Percentiles rank a stretch among this genome's conserved stretches.
phyloP scores from a whole-genome alignment of 768 basidiomycete species.

The Boletus barrowsii region DNA sequence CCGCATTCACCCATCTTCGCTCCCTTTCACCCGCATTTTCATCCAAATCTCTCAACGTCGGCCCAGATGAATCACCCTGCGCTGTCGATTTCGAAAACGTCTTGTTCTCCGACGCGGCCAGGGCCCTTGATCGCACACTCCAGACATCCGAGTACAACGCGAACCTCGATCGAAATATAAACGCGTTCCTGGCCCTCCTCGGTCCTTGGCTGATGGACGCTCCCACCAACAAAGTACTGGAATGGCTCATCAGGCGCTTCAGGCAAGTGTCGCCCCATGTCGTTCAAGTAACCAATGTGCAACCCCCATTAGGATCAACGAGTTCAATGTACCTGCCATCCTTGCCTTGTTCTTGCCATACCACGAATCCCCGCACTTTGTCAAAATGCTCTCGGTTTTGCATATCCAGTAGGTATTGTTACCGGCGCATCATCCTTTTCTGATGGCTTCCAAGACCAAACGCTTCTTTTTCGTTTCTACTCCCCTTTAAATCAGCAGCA shows the following conservation, averaged over 20 bases:
- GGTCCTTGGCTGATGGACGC: conserved; percentile 80
- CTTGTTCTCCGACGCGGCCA: conserved; percentile 80
- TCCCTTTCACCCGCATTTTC: conserved; percentile 55
- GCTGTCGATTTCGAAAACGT: conserved; percentile 55
- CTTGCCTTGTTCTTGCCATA: conserved; percentile 88
- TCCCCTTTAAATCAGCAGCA: conserved; percentile 73
- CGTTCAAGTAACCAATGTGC: neutral
- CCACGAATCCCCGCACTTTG: conserved; percentile 91
- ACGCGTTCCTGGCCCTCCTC: conserved; percentile 62
- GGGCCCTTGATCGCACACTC: conserved; percentile 74
- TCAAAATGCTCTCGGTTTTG: conserved; percentile 88
- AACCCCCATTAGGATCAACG: conserved; percentile 63
- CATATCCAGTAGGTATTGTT: conserved; percentile 56
- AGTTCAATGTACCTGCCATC: conserved; percentile 82
- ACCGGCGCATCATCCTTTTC: neutral
- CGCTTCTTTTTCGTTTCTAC: conserved; percentile 65
- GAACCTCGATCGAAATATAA: conserved; percentile 60
- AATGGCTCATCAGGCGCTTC: conserved; percentile 94
- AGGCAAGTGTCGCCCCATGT: conserved; percentile 49
- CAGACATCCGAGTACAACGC: conserved; percentile 59
- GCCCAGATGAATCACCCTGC: conserved; percentile 16
- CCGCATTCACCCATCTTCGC: conserved; percentile 72
- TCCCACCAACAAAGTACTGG: conserved; percentile 79
- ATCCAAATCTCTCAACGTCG: conserved; percentile 9
- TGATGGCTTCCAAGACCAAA: conserved; percentile 43